Conservation (phyloP, 2,329 filamentous ascomycete genomes). For the Clarireedia monteithiana region DNA sequence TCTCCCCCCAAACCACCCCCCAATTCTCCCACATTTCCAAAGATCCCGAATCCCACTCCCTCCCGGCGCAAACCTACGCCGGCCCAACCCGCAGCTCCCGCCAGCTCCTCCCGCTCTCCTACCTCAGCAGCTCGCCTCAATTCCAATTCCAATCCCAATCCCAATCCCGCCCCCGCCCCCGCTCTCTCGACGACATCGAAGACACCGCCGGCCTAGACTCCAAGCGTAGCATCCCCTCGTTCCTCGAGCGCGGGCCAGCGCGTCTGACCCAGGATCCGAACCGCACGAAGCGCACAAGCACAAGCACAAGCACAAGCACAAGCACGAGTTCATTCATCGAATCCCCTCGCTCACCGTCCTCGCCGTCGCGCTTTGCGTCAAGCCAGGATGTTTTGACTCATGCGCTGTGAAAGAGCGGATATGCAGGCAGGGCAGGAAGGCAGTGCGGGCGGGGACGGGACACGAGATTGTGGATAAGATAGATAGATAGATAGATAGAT, state of each 20-base stretch:
- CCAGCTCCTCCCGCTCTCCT: constrained; percentile 3
- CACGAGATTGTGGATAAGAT: too few species aligned
- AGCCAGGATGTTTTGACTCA: not conserved
- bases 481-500: not conserved
- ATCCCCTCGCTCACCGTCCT: not conserved
- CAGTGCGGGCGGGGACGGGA: too few species aligned
- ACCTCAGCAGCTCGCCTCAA: not conserved
- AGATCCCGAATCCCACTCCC: not conserved
- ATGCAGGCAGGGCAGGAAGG: too few species aligned
- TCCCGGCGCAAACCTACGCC: not conserved
- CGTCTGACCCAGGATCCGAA: not conserved
- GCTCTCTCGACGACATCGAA: not conserved
- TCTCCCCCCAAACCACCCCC: not conserved
- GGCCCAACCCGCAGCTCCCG: not conserved
- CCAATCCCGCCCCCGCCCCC: not conserved
- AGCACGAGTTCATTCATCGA: not conserved
- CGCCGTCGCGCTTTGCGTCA: not conserved
- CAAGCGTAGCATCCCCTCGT: not conserved
- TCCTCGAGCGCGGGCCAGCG: not conserved
- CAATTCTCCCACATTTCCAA: not conserved
- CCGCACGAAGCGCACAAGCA: not conserved
- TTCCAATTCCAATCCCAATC: not conserved
- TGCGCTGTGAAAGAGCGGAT: not conserved
- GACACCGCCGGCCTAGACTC: not conserved
- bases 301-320: not conserved